These are phyloP conservation scores for Arabidopsis arenosa DNA, from an alignment of 345 rosid genomes.

Conservation along the genomic window DNA sequence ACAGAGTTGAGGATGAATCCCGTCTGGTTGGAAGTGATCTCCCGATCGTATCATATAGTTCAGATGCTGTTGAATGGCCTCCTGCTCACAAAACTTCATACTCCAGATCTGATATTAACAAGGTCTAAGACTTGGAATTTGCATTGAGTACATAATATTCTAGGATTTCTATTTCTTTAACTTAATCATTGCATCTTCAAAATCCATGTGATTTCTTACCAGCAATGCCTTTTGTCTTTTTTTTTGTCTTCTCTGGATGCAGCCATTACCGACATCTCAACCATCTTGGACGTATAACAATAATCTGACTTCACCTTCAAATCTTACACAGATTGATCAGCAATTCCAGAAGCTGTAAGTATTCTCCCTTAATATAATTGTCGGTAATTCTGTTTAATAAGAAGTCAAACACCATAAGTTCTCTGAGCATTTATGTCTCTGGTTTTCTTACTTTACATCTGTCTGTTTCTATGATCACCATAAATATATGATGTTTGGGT, in stretches of 20 bases:
- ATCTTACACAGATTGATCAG: slow-evolving; percentile 60
- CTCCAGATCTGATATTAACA: slow-evolving; percentile 47
- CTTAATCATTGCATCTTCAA: slow-evolving; percentile 4
- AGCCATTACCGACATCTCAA: slow-evolving; percentile 55
- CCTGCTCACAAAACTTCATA: slow-evolving; percentile 46
- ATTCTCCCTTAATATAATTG: slow-evolving; percentile 10
- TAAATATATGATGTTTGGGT: neutral
- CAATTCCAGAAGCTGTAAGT: slow-evolving; percentile 88
- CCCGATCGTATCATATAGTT: slow-evolving; percentile 40
- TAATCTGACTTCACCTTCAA: slow-evolving; percentile 51
- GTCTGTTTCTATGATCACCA: neutral
- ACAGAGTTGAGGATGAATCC: slow-evolving; percentile 46
- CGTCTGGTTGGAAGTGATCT: slow-evolving; percentile 50
- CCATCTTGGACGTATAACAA: slow-evolving; percentile 63
- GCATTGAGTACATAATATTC: neutral
- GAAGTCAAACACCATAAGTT: neutral
- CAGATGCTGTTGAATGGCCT: slow-evolving; percentile 57
- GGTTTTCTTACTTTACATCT: slow-evolving; percentile 1
- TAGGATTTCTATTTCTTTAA: neutral
- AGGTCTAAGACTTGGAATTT: slow-evolving; percentile 42
- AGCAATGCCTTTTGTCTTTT: slow-evolving; percentile 19
- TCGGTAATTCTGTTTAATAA: slow-evolving; percentile 6
- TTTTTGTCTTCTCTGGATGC: slow-evolving; percentile 40
- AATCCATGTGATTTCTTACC: slow-evolving; percentile 21
- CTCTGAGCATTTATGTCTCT: slow-evolving; percentile 1